Evolutionary conservation across 2,329 filamentous ascomycete genomes (phyloP).

Genomic region (Pyricularia pennisetigena): DNA sequence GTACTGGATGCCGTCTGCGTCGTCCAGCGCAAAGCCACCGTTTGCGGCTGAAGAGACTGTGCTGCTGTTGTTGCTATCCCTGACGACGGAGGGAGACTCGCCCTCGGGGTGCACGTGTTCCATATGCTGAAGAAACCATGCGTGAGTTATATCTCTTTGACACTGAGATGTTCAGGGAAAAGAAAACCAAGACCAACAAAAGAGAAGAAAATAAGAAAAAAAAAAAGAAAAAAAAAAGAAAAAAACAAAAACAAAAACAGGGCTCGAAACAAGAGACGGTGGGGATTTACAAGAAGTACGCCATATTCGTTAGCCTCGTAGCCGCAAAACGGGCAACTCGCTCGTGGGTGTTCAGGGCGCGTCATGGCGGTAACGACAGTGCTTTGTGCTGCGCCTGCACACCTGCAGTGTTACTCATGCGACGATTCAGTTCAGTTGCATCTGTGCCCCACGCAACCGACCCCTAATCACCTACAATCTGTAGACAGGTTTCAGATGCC

Average conservation of each 20-base stretch:
- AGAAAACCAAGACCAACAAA: background rate
- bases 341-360: background rate
- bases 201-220: background rate
- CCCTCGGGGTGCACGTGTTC: constrained; percentile 13
- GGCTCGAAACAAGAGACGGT: background rate
- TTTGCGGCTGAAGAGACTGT: background rate
- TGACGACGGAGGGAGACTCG: constrained; percentile 6
- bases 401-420: background rate
- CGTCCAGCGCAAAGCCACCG: constrained; percentile 13
- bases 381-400: background rate
- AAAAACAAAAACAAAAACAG: background rate
- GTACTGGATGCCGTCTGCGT: constrained; percentile 26
- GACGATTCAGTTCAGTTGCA: background rate
- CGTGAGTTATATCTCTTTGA: background rate
- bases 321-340: constrained; percentile 29
- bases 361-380: background rate
- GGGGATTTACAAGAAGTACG: constrained; percentile 23
- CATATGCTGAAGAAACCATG: constrained; percentile 17
- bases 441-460: background rate
- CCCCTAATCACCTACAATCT: background rate
- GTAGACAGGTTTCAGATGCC: background rate
- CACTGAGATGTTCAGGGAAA: background rate
- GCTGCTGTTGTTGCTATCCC: constrained; percentile 4
- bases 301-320: constrained; percentile 23
- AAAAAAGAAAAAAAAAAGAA: background rate